Conservation (phyloP, 2,329 filamentous ascomycete genomes). For the Colletotrichum sp. region DNA sequence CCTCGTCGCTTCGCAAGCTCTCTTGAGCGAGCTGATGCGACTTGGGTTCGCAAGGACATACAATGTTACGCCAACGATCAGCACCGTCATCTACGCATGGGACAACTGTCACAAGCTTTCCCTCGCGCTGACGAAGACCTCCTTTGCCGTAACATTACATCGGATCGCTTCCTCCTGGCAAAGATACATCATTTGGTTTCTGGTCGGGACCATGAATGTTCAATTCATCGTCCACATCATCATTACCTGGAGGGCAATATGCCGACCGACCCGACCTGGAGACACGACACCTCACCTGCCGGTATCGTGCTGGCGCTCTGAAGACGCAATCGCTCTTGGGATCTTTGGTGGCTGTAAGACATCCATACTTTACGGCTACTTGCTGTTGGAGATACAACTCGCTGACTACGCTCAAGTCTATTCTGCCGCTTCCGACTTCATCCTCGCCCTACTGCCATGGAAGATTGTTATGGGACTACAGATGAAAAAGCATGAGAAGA, state of each 20-base stretch:
- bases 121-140: background rate
- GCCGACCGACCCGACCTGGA: background rate
- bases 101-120: background rate
- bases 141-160: conserved; percentile 7
- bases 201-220: conserved; percentile 26
- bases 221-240: background rate
- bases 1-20: conserved; percentile 21
- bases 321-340: background rate
- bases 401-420: background rate
- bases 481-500: conserved; percentile 35
- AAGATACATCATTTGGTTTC: conserved; percentile 25
- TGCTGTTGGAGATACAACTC: background rate
- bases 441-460: conserved; percentile 34
- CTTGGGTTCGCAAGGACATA: accelerated
- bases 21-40: conserved; percentile 18
- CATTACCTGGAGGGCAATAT: background rate
- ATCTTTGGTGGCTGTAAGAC: background rate
- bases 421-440: background rate
- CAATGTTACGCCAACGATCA: background rate
- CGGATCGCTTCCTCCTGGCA: conserved; percentile 25
- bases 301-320: background rate
- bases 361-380: background rate
- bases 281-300: background rate
- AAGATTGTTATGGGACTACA: conserved; percentile 33
- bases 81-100: background rate